Evolutionary conservation across 441 rosid genomes (phyloP).

Genomic region (Eruca vesicaria): DNA sequence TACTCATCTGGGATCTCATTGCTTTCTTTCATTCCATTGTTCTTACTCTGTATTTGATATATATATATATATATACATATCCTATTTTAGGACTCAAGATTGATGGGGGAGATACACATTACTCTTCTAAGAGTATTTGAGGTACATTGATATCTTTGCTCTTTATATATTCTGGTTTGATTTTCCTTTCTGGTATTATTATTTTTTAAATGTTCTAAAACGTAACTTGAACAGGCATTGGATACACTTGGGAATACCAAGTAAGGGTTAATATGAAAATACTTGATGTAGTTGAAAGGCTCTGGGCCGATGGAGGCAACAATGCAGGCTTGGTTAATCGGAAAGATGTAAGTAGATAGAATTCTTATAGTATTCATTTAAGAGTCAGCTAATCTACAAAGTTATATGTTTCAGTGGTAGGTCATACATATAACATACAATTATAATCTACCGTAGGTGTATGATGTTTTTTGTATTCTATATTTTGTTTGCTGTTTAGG

Average conservation of each 20-base stretch:
- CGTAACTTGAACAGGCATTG: conserved; percentile 61
- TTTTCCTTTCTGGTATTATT: background rate
- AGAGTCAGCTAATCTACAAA: background rate
- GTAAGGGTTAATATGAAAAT: conserved; percentile 79
- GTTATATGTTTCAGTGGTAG: background rate
- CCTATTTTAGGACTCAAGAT: conserved; percentile 81
- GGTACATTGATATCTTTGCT: conserved; percentile 37
- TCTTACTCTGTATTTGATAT: conserved; percentile 18
- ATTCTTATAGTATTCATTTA: conserved; percentile 11
- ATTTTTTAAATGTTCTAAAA: background rate
- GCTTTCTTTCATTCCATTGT: conserved; percentile 11
- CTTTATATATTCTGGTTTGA: background rate
- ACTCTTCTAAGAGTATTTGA: conserved; percentile 81
- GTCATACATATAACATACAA: too few species aligned
- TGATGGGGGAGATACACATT: conserved; percentile 92
- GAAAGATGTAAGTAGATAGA: conserved; percentile 59
- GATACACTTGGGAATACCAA: conserved; percentile 91
- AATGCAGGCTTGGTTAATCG: conserved; percentile 83
- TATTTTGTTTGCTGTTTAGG: conserved; percentile 36
- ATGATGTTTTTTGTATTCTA: background rate
- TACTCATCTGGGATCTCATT: background rate
- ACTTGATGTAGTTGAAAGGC: conserved; percentile 69
- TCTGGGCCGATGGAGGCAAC: conserved; percentile 90
- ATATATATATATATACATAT: conserved; percentile 9
- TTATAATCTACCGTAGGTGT: too few species aligned